Evolutionary conservation across 2,329 filamentous ascomycete species (phyloP).

Genomic region (Rhinocladiella mackenziei): DNA sequence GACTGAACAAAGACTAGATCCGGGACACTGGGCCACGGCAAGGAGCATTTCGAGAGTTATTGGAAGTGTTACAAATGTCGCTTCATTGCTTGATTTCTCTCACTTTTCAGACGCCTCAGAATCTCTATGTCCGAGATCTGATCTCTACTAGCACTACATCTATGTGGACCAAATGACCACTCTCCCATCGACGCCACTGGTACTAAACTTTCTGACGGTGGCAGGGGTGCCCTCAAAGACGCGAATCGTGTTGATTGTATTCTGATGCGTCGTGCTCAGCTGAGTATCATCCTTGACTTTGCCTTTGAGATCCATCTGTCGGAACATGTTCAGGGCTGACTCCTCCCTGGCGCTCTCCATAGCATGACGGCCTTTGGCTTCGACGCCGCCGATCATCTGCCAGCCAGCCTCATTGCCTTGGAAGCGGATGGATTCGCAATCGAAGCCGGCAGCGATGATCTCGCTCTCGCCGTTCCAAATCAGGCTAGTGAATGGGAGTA

Average conservation of each 20-base stretch:
- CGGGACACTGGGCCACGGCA: too few relatives aligned
- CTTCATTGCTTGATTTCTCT: too few relatives aligned
- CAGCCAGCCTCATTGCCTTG: slow-evolving; percentile 73
- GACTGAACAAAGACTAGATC: too few relatives aligned
- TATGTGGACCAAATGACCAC: slow-evolving; percentile 73
- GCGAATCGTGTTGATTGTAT: slow-evolving; percentile 84
- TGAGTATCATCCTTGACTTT: slow-evolving; percentile 89
- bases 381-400: slow-evolving; percentile 76
- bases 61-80: too few relatives aligned
- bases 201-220: slow-evolving; percentile 74
- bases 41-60: too few relatives aligned
- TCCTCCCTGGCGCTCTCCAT: slow-evolving; percentile 68
- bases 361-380: slow-evolving; percentile 64
- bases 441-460: slow-evolving; percentile 83
- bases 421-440: slow-evolving; percentile 85
- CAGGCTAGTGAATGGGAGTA: slow-evolving; percentile 86
- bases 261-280: slow-evolving; percentile 93
- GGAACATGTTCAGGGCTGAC: slow-evolving; percentile 95
- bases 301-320: slow-evolving; percentile 97
- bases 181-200: slow-evolving; percentile 77
- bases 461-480: slow-evolving; percentile 90
- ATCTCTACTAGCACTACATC: slow-evolving; percentile 17
- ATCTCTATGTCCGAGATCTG: neutral
- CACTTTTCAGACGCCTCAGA: neutral
- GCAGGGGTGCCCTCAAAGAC: slow-evolving; percentile 65